Evolutionary conservation across 1,139 yeast species (phyloP).

Genomic region (Suhomyces choctaworum): DNA sequence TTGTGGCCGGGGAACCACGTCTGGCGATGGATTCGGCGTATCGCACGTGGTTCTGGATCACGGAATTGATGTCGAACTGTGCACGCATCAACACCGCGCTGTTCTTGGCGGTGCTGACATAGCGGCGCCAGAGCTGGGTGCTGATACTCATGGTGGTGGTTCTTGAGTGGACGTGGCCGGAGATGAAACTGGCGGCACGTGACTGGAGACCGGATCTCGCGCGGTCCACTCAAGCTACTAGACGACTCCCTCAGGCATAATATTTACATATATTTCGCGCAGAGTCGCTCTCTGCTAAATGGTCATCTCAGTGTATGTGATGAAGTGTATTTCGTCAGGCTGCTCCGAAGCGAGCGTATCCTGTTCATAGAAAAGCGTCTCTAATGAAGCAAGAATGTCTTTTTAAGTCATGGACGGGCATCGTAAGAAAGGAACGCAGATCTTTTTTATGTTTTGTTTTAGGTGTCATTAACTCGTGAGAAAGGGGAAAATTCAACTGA

Average conservation of each 20-base stretch:
- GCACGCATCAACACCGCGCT: conserved; percentile 37
- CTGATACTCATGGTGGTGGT: not conserved
- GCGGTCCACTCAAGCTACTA: not conserved
- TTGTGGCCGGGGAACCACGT: conserved; percentile 39
- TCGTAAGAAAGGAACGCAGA: too few relatives aligned
- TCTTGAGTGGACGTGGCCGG: not conserved
- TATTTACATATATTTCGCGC: too few relatives aligned
- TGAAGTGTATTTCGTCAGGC: too few relatives aligned
- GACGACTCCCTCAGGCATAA: too few relatives aligned
- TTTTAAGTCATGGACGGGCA: not conserved
- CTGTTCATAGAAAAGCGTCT: too few relatives aligned
- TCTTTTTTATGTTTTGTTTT: too few relatives aligned
- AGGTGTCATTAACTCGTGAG: too few relatives aligned
- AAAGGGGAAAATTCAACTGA: too few relatives aligned
- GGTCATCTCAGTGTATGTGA: too few relatives aligned
- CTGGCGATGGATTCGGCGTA: conserved; percentile 49
- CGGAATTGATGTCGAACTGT: conserved; percentile 48
- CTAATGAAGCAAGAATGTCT: not conserved
- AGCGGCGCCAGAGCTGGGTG: conserved; percentile 9
- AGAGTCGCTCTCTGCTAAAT: too few relatives aligned
- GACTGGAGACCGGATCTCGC: not conserved
- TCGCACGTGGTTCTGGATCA: conserved; percentile 38
- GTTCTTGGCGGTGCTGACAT: conserved; percentile 20
- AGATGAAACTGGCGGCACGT: not conserved
- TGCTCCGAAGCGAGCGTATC: too few relatives aligned